Evolutionary conservation across 2,329 filamentous ascomycete species (phyloP), one percentile per base, ranked within the genome.

Genomic region (Botrytis cinerea): DNA sequence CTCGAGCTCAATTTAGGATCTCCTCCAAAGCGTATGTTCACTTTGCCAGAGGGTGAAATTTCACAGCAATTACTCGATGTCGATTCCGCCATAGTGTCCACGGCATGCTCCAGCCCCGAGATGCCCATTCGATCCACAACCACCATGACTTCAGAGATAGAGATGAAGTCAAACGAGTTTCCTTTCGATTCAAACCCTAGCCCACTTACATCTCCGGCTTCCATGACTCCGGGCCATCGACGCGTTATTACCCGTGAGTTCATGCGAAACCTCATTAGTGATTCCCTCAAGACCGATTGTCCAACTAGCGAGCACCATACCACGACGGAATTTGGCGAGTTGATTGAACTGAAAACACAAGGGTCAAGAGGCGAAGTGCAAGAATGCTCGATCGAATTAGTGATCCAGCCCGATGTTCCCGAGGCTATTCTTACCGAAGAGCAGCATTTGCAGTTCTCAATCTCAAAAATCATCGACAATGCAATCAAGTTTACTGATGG

Each of bases 401-500:
- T 77, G 38, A 81, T 81, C 46, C 79, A 78, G 25, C 60, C 76
- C 18, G 82, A 82, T 71, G 85, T 89, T 16, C 87, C 87, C 6
- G 83, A 84, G 28, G 86, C 84, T 2, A 86, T 89, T 73, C 83
- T 88, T 66, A 77, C 79, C 57, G 77, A 82, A 74, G 76, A 89
- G 86, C 78, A 84, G 85, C 77, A 85, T 87, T 45, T 89, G 83
- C 59, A 87, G 83, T 79, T 81, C 54, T 76, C 80, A 7, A 35
- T 81, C 2, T 77, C 79, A 51, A 81, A 81, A 70, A 83, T 89
- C 22, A 84, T 88, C 48, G 81, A 88, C 66, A 93, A 93, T 79
- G 91, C 91, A 4, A 85, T 92, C 78, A 93, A 93, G 79, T 93
- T 93, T 78, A 92, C 91, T 0, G 89, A 91, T 73, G 84, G 85